These are phyloP conservation scores for Penicillium sp. DNA, from an alignment of 2,329 filamentous ascomycete species.

Conservation along the genomic window DNA sequence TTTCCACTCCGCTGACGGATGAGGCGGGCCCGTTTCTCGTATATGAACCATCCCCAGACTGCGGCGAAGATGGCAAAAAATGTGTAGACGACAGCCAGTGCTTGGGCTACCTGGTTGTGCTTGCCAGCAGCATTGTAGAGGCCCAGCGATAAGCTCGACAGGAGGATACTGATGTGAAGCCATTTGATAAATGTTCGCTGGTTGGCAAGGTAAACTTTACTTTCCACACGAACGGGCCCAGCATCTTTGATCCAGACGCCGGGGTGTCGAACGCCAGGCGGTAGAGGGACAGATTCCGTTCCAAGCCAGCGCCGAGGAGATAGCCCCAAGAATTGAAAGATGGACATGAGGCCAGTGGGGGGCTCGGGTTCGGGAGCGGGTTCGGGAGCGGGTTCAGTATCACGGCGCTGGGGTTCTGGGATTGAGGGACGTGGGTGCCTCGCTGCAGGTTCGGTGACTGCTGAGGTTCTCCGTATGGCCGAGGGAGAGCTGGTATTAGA, in stretches of 20 bases:
- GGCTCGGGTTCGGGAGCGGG: slow-evolving; percentile 45
- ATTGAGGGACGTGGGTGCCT: slow-evolving; percentile 36
- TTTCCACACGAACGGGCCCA: slow-evolving; percentile 87
- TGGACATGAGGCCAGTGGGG: slow-evolving; percentile 61
- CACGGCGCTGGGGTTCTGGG: slow-evolving; percentile 37
- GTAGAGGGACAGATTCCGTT: slow-evolving; percentile 59
- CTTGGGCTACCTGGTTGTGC: slow-evolving; percentile 68
- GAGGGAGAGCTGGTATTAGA: slow-evolving; percentile 24
- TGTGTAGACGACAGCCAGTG: slow-evolving; percentile 80
- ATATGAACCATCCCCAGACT: slow-evolving; percentile 82
- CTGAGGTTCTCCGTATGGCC: slow-evolving; percentile 24
- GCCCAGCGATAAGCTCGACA: slow-evolving; percentile 78
- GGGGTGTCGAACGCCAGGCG: slow-evolving; percentile 84
- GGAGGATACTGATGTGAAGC: slow-evolving; percentile 89
- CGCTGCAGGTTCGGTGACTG: slow-evolving; percentile 22
- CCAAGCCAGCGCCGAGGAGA: slow-evolving; percentile 67
- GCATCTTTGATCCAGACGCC: slow-evolving; percentile 90
- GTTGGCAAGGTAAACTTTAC: slow-evolving; percentile 98
- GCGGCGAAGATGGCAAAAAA: slow-evolving; percentile 78
- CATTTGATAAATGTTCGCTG: slow-evolving; percentile 98
- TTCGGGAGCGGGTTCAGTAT: slow-evolving; percentile 28
- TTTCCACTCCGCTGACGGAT: slow-evolving; percentile 83
- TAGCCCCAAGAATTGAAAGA: slow-evolving; percentile 79
- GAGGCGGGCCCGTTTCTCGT: slow-evolving; percentile 70
- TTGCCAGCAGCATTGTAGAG: slow-evolving; percentile 84